Evolutionary conservation across 208 protist genomes (phyloP).

Genomic region (Leishmania guyanensis): DNA sequence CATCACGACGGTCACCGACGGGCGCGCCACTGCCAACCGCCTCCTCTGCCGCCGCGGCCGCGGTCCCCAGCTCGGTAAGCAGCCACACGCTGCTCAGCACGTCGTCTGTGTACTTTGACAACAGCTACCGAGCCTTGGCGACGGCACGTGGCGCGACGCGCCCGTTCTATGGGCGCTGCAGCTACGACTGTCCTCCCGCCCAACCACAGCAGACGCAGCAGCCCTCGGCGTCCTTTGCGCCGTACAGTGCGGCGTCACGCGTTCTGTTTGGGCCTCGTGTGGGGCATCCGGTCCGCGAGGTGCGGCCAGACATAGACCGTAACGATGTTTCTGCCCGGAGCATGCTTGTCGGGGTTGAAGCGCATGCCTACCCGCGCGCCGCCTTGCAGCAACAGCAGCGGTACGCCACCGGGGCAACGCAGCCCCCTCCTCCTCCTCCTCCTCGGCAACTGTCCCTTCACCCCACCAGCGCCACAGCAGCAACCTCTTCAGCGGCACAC

Average conservation of each 20-base stretch:
- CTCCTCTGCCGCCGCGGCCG: constrained; percentile 7
- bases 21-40: not conserved
- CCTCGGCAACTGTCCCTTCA: not conserved
- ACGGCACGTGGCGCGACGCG: not conserved
- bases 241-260: constrained; percentile 6
- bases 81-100: constrained; percentile 21
- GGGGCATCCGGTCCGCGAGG: not conserved
- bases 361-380: not conserved
- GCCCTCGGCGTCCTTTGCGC: not conserved
- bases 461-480: too few relatives aligned
- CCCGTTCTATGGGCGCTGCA: not conserved
- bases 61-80: not conserved
- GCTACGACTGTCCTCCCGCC: not conserved
- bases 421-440: not conserved
- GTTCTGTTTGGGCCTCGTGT: not conserved
- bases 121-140: not conserved
- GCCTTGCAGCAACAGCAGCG: not conserved
- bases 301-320: not conserved
- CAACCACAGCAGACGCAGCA: not conserved
- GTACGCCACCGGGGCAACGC: not conserved
- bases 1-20: not conserved
- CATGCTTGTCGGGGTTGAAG: not conserved
- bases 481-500: not conserved
- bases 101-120: constrained; percentile 34
- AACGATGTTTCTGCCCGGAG: too few relatives aligned